Conservation (phyloP, 2,329 filamentous ascomycete species). For the Lizonia empirigonia region DNA sequence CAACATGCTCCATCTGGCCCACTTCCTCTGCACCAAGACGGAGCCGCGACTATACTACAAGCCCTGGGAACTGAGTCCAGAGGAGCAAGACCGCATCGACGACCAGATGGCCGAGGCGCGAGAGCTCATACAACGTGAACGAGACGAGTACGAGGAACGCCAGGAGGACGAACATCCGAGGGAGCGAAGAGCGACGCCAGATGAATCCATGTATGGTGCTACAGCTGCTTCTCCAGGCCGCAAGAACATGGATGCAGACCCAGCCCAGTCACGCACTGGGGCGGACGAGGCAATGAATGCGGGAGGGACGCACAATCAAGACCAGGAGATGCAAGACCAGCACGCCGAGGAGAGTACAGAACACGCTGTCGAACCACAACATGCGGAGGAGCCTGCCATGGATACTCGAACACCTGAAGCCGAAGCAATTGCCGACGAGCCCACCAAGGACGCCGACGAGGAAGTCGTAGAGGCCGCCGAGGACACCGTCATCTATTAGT, state of each 20-base stretch:
- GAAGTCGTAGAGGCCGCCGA: conserved; percentile 81
- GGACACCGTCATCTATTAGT: conserved; percentile 88
- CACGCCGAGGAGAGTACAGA: conserved; percentile 25
- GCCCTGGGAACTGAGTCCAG: conserved; percentile 74
- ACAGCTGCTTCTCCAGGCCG: conserved; percentile 25
- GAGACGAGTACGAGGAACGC: conserved; percentile 63
- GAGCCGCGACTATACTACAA: conserved; percentile 83
- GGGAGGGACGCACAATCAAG: conserved; percentile 25
- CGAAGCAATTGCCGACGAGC: conserved; percentile 41
- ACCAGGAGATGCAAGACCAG: conserved; percentile 36
- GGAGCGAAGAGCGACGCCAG: conserved; percentile 22
- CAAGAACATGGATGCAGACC: conserved; percentile 35
- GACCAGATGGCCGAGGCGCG: conserved; percentile 72
- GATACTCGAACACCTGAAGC: conserved; percentile 23
- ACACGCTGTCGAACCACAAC: conserved; percentile 25
- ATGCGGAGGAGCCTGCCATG: conserved; percentile 25
- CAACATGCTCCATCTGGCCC: conserved; percentile 72
- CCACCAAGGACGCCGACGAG: conserved; percentile 61
- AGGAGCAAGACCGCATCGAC: conserved; percentile 73
- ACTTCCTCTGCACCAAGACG: conserved; percentile 73
- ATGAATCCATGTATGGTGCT: conserved; percentile 20
- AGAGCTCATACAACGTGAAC: conserved; percentile 67
- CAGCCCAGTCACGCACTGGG: conserved; percentile 19
- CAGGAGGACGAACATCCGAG: conserved; percentile 39
- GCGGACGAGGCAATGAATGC: conserved; percentile 37